Base-by-base conservation (phyloP, 2,329 filamentous ascomycete genomes). In the Aspergillus sp. region DNA sequence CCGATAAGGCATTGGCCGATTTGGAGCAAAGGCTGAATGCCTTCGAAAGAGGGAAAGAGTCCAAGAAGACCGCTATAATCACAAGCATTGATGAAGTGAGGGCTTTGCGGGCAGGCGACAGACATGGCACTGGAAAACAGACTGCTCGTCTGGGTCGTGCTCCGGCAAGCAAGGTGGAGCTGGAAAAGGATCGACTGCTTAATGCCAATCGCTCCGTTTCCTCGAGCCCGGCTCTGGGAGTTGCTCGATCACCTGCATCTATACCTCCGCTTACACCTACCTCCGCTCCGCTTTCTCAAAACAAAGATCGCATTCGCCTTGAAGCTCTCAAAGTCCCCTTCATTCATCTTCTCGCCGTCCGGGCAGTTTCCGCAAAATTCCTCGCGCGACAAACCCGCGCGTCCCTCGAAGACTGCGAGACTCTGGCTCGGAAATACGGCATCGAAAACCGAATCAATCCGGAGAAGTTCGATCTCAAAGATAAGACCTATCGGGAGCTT, bases 401-500 rank as follows among this genome's bases (percentile, higher is more conserved):
- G 45, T 80, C 80, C 15, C 76, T 77, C 60, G 77, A 81, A 50
- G 83, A 85, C 58, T 76, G 82, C 56, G 71, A 76, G 30, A 70
- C 75, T 39, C 70, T 85, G 39, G 74, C 83, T 62, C 78, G 69
- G 61, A 87, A 86, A 72, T 80, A 85, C 66, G 84, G 81, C 13
- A 77, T 79, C 58, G 79, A 82, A 65, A 80, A 80, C 52, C 74
- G 80, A 47, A 74, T 82, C 41, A 80, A 79, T 57, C 70, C 80
- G 17, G 74, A 80, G 59, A 82, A 82, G 63, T 85, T 81, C 73
- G 76, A 82, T 66, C 76, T 89, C 63, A 81, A 76, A 36, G 85
- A 88, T 72, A 85, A 84, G 68, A 75, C 78, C 15, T 89, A 83
- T 70, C 85, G 84, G 67, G 86, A 88, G 55, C 75, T 89, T 63